Percentiles rank a stretch among this genome's conserved stretches.
Conservation (phyloP, 306 rosid species). For the Myrica gale region DNA sequence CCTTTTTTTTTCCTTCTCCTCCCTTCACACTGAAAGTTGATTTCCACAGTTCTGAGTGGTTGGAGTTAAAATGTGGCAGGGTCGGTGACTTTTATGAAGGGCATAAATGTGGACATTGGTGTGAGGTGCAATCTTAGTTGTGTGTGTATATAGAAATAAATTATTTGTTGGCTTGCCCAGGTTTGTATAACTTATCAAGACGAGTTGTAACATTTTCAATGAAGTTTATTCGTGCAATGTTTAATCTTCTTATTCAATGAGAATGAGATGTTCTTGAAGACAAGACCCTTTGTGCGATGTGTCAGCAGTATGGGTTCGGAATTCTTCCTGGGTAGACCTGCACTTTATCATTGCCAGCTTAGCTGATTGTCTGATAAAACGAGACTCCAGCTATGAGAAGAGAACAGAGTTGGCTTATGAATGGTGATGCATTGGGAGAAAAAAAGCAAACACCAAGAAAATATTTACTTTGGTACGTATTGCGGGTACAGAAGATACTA, state of each 20-base stretch:
- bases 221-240: neutral
- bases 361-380: neutral
- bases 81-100: constrained; percentile 19
- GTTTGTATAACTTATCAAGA: neutral
- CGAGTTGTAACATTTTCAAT: constrained; percentile 5
- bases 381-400: neutral
- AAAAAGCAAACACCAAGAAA: no score
- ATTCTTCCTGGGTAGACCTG: neutral
- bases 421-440: neutral
- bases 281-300: neutral
- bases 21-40: constrained; percentile 8
- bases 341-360: neutral
- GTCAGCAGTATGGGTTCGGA: constrained; percentile 19
- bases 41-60: constrained; percentile 26
- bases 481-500: neutral
- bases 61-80: constrained; percentile 22
- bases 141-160: constrained; percentile 45
- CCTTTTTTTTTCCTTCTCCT: neutral
- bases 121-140: constrained; percentile 27
- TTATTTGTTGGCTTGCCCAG: constrained; percentile 24
- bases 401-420: neutral
- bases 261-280: neutral
- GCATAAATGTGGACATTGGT: constrained; percentile 20
- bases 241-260: neutral
- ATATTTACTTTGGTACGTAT: no score